Evolutionary conservation across 768 basidiomycete genomes (phyloP).

Genomic region (Pleurotus eryngii): DNA sequence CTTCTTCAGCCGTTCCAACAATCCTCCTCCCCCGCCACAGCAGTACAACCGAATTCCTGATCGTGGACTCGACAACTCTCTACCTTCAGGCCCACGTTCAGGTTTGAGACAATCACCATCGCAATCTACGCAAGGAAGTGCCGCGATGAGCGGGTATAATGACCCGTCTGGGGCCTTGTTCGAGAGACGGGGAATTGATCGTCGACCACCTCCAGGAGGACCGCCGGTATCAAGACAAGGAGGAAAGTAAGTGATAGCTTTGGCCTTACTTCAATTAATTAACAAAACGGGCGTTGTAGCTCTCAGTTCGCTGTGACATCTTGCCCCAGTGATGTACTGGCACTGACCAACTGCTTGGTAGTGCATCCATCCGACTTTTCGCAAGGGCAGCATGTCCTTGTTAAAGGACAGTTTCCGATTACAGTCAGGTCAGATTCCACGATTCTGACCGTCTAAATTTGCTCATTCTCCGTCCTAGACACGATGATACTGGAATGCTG

Average conservation of each 20-base stretch:
- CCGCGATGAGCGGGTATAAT: slow-evolving; percentile 43
- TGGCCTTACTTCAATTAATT: not conserved
- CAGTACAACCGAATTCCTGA: slow-evolving; percentile 43
- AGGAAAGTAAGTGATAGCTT: slow-evolving; percentile 19
- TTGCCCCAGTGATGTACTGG: slow-evolving; percentile 64
- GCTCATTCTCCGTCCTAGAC: slow-evolving; percentile 38
- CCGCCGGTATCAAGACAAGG: slow-evolving; percentile 28
- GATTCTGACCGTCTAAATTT: not conserved
- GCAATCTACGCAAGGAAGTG: slow-evolving; percentile 37
- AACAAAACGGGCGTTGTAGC: slow-evolving; percentile 2
- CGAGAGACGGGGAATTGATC: slow-evolving; percentile 45
- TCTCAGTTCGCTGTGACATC: slow-evolving; percentile 54
- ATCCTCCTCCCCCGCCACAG: slow-evolving; percentile 35
- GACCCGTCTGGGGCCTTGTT: slow-evolving; percentile 48
- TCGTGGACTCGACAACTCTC: slow-evolving; percentile 17
- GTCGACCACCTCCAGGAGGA: slow-evolving; percentile 30
- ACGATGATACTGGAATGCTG: slow-evolving; percentile 75
- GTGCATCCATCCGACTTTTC: slow-evolving; percentile 77
- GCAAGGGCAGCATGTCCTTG: slow-evolving; percentile 67
- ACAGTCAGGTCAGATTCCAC: slow-evolving; percentile 60
- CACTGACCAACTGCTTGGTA: slow-evolving; percentile 78
- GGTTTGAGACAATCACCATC: slow-evolving; percentile 18
- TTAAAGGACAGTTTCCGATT: slow-evolving; percentile 68
- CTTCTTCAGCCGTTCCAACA: slow-evolving; percentile 43
- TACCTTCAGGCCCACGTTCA: slow-evolving; percentile 32